Base-by-base conservation (phyloP, 805 yeast genomes). In the Ogataea henricii region DNA sequence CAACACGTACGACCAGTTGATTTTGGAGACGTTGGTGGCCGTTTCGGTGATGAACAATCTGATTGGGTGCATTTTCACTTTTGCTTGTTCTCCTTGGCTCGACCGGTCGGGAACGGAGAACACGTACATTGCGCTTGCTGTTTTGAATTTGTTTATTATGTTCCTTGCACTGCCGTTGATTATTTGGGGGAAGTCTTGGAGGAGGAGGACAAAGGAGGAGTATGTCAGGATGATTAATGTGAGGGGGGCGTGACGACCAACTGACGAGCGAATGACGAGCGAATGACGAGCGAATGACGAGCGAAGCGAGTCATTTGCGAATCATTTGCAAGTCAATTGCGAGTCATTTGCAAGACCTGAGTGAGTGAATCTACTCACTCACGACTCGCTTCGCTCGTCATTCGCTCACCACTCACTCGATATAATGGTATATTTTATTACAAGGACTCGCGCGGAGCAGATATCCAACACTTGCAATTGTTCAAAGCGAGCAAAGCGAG, bases 1-100 rank as follows among this genome's bases (percentile, higher is more conserved):
- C 81, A 87, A 82, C 57, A 72, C 82, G 4, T 83, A 83, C 54
- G 85, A 86, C 1, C 85, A 81, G 35, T 70, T 83, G 68, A 82
- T 82, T 32, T 68, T 83, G 51, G 87, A 83, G 63, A 79, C 83
- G 45, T 76, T 83, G 79, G 85, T 81, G 12, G 84, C 83, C 29
- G 86, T 83, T 14, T 64, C 80, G 5, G 76, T 83, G 40, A 81
- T 83, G 54, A 82, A 82, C 66, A 83, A 83, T 61, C 64, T 78
- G 41, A 72, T 82, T 51, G 85, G 85, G 6, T 80, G 86, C 58
- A 69, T 82, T 32, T 83, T 83, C 60, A 83, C 88, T 0, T 83
- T 83, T 67, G 78, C 81, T 2, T 82, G 88, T 55, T 80, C 86
- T 0, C 72, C 78, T 18, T 82, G 87, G 87, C 59, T 83, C 12